Evolutionary conservation across 371 early-diverging fungal genomes (phyloP), one percentile per base, ranked within the genome.

Genomic region (Dinochytrium kinnereticum): DNA sequence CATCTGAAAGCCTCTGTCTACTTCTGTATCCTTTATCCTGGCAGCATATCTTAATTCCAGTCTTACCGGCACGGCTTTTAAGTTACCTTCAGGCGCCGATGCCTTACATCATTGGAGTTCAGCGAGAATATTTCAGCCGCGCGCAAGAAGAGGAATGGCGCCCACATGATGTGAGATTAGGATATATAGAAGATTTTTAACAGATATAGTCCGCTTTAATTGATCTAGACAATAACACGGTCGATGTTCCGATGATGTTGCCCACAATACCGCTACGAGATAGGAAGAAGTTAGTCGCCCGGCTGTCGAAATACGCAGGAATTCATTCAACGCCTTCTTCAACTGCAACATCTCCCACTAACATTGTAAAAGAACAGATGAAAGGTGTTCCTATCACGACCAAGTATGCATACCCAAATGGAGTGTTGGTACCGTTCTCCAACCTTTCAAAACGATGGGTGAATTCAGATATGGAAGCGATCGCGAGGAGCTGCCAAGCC

Each of bases 1-100:
- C 91, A 1, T 85, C 88, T 65, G 93, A 94, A 72, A 84, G 90
- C 0, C 83, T 94, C 40, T 87, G 87, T 3, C 85, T 90, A 51
- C 80, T 93, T 5, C 75, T 93, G 31, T 94, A 90, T 72, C 95
- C 95, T 0, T 81, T 94, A 30, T 87, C 87, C 57, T 94, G 94
- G 94, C 93, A 92, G 68, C 91, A 92, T 71, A 91, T 92, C 1
- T 89, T 89, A 65, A 93, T 94, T 50, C 94, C 95, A 0, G 87
- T 94, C 13, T 74, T 94, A 0, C 95, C 95, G 0, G 84, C 86
- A 19, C 76, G 86, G 31, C 78, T 93, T 26, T 77, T 93, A 83
- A 90, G 88, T 37, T 93, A 92, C 71, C 81, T 93, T 19, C 92
- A 93, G 77, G 89, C 93, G 1, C 94, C 95, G 33, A 90, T 93